Percentiles rank a stretch among this genome's conserved stretches.
Conservation (phyloP, 352 stramenopile species). For the Phytopythium ostracodes region DNA sequence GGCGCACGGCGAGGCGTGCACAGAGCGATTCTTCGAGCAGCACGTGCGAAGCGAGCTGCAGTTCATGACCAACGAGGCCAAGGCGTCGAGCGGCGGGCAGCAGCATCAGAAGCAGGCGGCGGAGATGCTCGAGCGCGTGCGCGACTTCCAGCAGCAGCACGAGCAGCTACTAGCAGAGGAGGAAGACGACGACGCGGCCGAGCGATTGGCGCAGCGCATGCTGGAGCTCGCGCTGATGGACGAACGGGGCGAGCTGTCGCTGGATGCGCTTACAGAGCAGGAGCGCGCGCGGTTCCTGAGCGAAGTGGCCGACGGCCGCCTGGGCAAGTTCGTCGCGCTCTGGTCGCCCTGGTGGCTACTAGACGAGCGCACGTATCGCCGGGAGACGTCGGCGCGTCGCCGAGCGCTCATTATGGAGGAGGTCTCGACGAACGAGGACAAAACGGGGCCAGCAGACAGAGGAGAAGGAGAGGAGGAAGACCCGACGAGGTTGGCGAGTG, state of each 20-base stretch:
- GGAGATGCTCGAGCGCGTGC: conserved; percentile 46
- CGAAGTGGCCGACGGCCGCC: conserved; percentile 55
- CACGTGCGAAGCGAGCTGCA: conserved; percentile 59
- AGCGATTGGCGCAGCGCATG: conserved; percentile 29
- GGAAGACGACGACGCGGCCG: conserved; percentile 20
- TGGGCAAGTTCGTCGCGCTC: conserved; percentile 58
- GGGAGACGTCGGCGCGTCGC: conserved; percentile 37
- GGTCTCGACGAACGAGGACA: conserved; percentile 13
- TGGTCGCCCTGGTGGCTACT: conserved; percentile 78
- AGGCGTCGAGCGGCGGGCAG: conserved; percentile 15
- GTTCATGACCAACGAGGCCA: conserved; percentile 21
- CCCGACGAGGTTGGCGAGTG: not conserved
- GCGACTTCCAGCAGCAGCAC: conserved; percentile 51
- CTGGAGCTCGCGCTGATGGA: conserved; percentile 47
- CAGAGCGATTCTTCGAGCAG: conserved; percentile 73
- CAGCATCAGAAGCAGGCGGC: conserved; percentile 36
- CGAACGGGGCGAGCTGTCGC: conserved; percentile 34
- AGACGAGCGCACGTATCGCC: conserved; percentile 36
- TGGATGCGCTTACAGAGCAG: conserved; percentile 55
- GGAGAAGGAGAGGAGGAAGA: conserved; percentile 10
- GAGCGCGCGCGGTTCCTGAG: conserved; percentile 58
- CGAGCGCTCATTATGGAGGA: conserved; percentile 49
- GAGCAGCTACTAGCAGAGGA: conserved; percentile 10
- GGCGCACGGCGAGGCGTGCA: conserved; percentile 61
- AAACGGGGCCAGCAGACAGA: conserved; percentile 1